Conservation (phyloP, 1,284 basidiomycete genomes). For the Austroboletus novae-zelandiae region DNA sequence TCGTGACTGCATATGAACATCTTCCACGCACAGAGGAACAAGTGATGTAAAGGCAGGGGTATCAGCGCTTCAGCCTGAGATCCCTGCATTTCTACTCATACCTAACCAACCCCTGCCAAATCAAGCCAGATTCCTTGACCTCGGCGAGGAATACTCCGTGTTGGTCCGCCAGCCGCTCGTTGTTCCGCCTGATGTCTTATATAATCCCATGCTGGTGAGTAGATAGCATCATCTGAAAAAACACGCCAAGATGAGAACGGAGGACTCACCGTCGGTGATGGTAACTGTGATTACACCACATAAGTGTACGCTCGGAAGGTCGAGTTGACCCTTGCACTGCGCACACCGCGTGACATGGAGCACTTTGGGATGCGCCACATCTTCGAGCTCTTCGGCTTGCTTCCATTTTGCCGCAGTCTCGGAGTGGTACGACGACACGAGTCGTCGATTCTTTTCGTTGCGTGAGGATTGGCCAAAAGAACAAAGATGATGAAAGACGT, state of each 20-base stretch:
- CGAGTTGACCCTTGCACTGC: slow-evolving; percentile 83
- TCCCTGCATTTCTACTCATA: slow-evolving; percentile 14
- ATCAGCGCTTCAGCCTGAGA: slow-evolving; percentile 9
- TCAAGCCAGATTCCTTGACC: slow-evolving; percentile 83
- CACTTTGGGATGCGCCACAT: slow-evolving; percentile 75
- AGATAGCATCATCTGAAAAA: not conserved
- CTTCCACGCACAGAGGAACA: too few relatives aligned
- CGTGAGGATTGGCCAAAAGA: not conserved
- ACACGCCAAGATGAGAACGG: not conserved
- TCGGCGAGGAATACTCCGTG: slow-evolving; percentile 89
- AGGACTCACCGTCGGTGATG: slow-evolving; percentile 78
- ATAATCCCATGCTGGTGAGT: slow-evolving; percentile 86
- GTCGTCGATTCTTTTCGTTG: slow-evolving; percentile 67
- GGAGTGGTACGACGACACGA: slow-evolving; percentile 82
- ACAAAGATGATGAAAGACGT: slow-evolving; percentile 28
- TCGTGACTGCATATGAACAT: too few relatives aligned
- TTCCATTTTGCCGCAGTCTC: slow-evolving; percentile 85
- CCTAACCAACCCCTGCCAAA: slow-evolving; percentile 77
- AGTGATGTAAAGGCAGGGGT: too few relatives aligned
- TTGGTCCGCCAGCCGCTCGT: slow-evolving; percentile 77
- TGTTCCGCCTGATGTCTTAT: slow-evolving; percentile 82
- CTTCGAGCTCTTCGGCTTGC: slow-evolving; percentile 79
- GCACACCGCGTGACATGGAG: slow-evolving; percentile 95
- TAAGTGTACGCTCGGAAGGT: slow-evolving; percentile 94
- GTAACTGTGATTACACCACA: slow-evolving; percentile 97